Evolutionary conservation across 495 filamentous ascomycete genomes (phyloP), one percentile per base, ranked within the genome.

Genomic region (Annulohypoxylon stygium): DNA sequence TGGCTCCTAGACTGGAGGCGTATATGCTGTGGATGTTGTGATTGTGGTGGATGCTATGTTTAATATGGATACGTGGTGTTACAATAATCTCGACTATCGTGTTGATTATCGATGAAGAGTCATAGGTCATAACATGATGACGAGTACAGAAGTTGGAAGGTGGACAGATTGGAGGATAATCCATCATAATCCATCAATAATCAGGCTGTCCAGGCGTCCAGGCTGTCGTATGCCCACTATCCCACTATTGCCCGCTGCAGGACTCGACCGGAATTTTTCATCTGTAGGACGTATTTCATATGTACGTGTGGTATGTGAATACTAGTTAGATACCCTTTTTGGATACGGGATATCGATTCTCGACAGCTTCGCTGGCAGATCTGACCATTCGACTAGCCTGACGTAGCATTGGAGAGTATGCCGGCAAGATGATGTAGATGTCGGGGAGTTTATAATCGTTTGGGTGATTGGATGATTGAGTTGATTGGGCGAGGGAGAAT

Each of bases 261-360:
- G 63, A 66, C 16, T 65, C 14, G 61, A 67, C 57, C 66, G 71
- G 66, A 70, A 25, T 16, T 36, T 63, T 41, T 18, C 43, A 47
- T 47, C 18, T 47, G 43, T 47, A 47, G 30, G 30, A 30, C 30
- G 30, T 30, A 30, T 63, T 41, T 18, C 43, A 47, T 47, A 47
- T 47, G 43, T 47, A 47, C 5, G 43, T 20, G 18, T 45, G 41
- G 43, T 47, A 58, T 10, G 23, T 47, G 55, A 25, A 51, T 57
- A 36, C 23, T 41, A 65, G 43, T 45, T 54, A 61, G 43, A 65
- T 61, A 65, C 72, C 59, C 36, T 61, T 71, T 75, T 71, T 43
- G 72, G 67, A 58, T 71, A 75, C 72, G 72, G 72, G 72, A 74
- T 55, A 66, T 74, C 61, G 67, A 70, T 60, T 34, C 51, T 67